phyloP scores from a whole-genome alignment of 257 asterid species.

The Haberlea rhodopensis region DNA sequence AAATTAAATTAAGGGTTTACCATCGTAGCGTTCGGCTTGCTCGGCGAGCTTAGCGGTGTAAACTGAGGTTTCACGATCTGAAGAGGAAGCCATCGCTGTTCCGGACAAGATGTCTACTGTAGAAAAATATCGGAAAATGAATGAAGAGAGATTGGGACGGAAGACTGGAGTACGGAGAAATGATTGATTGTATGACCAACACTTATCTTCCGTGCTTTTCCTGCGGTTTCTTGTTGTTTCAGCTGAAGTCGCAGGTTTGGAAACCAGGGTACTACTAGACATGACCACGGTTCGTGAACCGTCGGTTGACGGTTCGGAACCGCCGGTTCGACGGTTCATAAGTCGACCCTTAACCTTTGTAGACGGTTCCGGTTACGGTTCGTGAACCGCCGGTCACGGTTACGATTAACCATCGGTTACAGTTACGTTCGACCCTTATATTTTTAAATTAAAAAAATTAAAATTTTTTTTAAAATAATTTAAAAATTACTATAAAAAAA shows the following conservation, averaged over 20 bases:
- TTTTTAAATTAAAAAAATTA: too few species aligned
- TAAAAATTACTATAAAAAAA: too few species aligned
- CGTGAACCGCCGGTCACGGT: too few species aligned
- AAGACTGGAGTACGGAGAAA: neutral
- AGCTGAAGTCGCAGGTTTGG: neutral
- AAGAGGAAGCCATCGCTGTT: constrained; percentile 21
- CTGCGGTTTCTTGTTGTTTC: constrained; percentile 5
- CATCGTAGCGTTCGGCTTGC: constrained; percentile 23
- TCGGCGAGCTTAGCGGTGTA: constrained; percentile 22
- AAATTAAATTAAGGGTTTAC: constrained; percentile 6
- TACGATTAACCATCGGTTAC: too few species aligned
- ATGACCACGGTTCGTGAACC: too few species aligned
- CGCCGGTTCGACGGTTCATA: too few species aligned
- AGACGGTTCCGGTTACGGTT: too few species aligned
- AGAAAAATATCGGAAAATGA: neutral
- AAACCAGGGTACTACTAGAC: too few species aligned
- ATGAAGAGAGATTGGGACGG: neutral
- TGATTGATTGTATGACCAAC: constrained; percentile 10
- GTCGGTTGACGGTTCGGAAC: too few species aligned
- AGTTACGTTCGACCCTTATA: too few species aligned
- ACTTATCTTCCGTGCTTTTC: neutral
- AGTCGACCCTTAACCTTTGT: too few species aligned
- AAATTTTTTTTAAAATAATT: too few species aligned
- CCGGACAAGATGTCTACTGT: neutral
- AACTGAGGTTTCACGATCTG: constrained; percentile 20